Base-by-base conservation (phyloP, 768 basidiomycete genomes). In the Cyathus striatus region DNA sequence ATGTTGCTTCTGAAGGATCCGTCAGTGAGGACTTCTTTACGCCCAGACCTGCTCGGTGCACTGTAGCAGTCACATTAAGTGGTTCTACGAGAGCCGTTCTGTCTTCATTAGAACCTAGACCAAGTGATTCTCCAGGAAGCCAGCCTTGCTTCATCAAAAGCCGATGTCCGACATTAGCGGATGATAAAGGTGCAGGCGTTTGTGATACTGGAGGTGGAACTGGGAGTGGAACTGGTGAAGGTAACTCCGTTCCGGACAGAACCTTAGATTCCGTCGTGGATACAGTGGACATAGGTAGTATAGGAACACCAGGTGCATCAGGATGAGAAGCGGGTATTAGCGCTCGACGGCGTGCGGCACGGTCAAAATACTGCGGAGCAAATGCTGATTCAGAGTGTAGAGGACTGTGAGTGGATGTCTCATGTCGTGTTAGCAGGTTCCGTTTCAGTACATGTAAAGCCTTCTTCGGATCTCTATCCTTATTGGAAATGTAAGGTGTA, bases 131-230 rank as follows among this genome's bases (percentile, higher is more conserved):
- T 1, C 86, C 88, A 6, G 84, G 86, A 14, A 69, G 64, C 89
- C 88, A 90, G 1, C 87, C 87, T 58, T 86, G 85, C 56, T 81
- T 83, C 58, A 80, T 64, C 1, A 90, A 66, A 23, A 90, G 64
- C 26, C 67, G 71, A 52, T 85, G 79, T 1, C 87, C 89, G 41
- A 89, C 64, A 52, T 87, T 90, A 14, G 69, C 65, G 2, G 70
- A 54, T 2, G 76, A 56, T 17, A 89, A 53, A 0, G 83, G 79
- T 5, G 59, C 51, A 16, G 79, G 64, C 12, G 73, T 65, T 34
- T 68, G 62, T 26, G 72, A 74, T 1, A 58, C 55, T 25, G 50
- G 43, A 14, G 53, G 57, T 42, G 45, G 55, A 51, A 54, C 49
- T 25, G 46, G 38, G n/a, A 38, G 24, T 5, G 35, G 18, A 7